Conservation (phyloP, 2,329 filamentous ascomycete species). For the Hirsutella minnesotensis region DNA sequence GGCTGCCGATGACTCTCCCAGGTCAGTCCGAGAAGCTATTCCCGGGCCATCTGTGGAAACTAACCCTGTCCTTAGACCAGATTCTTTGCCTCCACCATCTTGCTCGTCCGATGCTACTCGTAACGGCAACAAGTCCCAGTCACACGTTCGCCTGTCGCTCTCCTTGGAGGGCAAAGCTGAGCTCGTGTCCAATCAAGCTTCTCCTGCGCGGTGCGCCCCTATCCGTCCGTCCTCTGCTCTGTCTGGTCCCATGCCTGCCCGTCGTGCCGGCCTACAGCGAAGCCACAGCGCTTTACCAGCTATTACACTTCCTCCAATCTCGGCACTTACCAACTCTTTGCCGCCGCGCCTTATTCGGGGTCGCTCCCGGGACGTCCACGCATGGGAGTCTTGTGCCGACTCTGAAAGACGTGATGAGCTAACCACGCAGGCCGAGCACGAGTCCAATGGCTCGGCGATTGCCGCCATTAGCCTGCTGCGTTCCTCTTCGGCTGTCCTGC, state of each 20-base stretch:
- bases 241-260: slow-evolving; percentile 34
- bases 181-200: slow-evolving; percentile 58
- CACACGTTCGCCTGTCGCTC: slow-evolving; percentile 65
- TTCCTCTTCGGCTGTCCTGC: slow-evolving; percentile 46
- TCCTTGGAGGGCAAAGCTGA: slow-evolving; percentile 88
- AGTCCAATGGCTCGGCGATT: slow-evolving; percentile 66
- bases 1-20: slow-evolving; percentile 29
- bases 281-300: slow-evolving; percentile 57
- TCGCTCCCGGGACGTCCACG: slow-evolving; percentile 74
- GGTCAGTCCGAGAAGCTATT: slow-evolving; percentile 22
- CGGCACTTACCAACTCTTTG: slow-evolving; percentile 37
- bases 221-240: slow-evolving; percentile 35
- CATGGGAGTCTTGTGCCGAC: slow-evolving; percentile 87
- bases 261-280: slow-evolving; percentile 47
- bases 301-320: slow-evolving; percentile 45
- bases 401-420: slow-evolving; percentile 67
- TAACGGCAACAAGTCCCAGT: slow-evolving; percentile 23
- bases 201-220: slow-evolving; percentile 44
- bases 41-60: neutral
- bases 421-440: slow-evolving; percentile 69
- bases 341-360: slow-evolving; percentile 50
- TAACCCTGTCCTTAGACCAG: slow-evolving; percentile 22
- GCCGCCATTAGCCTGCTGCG: slow-evolving; percentile 73
- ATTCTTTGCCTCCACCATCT: slow-evolving; percentile 30
- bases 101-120: slow-evolving; percentile 29